Percentiles rank a stretch among this genome's conserved stretches.
Evolutionary conservation across 2,329 filamentous ascomycete genomes (phyloP).

Genomic region (Cladorrhinum sp.): DNA sequence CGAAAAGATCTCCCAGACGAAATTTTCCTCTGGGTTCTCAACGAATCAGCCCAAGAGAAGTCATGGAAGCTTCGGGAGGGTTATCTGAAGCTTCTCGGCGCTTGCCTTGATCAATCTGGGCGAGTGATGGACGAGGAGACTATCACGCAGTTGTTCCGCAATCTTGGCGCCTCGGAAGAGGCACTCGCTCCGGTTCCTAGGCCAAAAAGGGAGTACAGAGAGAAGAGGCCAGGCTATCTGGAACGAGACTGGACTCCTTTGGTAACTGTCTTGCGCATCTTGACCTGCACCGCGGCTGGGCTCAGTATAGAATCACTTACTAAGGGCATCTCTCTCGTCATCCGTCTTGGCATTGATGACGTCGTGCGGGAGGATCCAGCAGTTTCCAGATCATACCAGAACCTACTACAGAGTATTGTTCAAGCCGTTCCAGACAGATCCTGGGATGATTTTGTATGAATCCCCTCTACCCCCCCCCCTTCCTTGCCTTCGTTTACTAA

Average conservation of each 20-base stretch:
- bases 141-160: slow-evolving; percentile 53
- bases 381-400: slow-evolving; percentile 40
- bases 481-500: neutral
- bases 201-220: slow-evolving; percentile 25
- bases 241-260: slow-evolving; percentile 45
- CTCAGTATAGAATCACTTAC: slow-evolving; percentile 36
- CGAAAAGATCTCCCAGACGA: slow-evolving; percentile 56
- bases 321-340: slow-evolving; percentile 45
- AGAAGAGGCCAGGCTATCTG: slow-evolving; percentile 30
- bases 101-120: slow-evolving; percentile 42
- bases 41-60: slow-evolving; percentile 55
- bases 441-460: slow-evolving; percentile 39
- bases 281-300: slow-evolving; percentile 38
- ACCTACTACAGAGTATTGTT: slow-evolving; percentile 44
- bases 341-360: slow-evolving; percentile 55
- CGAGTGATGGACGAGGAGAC: slow-evolving; percentile 44
- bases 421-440: slow-evolving; percentile 37
- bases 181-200: slow-evolving; percentile 15
- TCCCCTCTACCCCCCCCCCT: neutral
- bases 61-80: slow-evolving; percentile 55
- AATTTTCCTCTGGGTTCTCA: slow-evolving; percentile 63
- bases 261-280: slow-evolving; percentile 41
- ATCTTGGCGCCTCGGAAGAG: slow-evolving; percentile 55
- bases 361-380: slow-evolving; percentile 44
- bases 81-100: slow-evolving; percentile 56